These are phyloP conservation scores for Fonsecaea multimorphosa DNA, from an alignment of 2,329 filamentous ascomycete genomes.

Conservation along the genomic window DNA sequence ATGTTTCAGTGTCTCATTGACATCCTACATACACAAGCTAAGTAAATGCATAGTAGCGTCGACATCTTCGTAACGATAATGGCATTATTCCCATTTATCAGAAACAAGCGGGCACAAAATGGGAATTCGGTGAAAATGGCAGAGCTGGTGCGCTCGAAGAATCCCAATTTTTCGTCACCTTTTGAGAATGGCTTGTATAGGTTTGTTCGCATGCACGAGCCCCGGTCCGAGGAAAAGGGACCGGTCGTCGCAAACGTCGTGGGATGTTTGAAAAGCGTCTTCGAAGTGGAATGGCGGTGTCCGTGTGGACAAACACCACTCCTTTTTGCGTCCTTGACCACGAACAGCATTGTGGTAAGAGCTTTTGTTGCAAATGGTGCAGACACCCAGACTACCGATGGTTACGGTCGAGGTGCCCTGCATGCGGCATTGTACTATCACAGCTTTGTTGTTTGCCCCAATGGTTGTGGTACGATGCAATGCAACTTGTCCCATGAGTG, in stretches of 20 bases:
- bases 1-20: neutral
- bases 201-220: too few relatives aligned
- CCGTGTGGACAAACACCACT: neutral
- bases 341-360: neutral
- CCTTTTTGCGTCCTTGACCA: neutral
- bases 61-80: too few relatives aligned
- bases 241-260: neutral
- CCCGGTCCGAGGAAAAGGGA: neutral
- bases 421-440: slow-evolving; percentile 1
- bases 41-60: too few relatives aligned
- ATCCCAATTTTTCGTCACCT: neutral
- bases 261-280: neutral
- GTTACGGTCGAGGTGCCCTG: slow-evolving; percentile 1
- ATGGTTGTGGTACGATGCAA: neutral
- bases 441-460: neutral
- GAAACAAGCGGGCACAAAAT: too few relatives aligned
- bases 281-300: neutral
- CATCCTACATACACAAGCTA: too few relatives aligned
- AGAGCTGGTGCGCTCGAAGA: neutral
- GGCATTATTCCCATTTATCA: too few relatives aligned
- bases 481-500: neutral
- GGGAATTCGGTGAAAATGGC: neutral
- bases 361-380: neutral
- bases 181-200: too few relatives aligned
- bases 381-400: neutral